Base-by-base conservation (phyloP, 805 yeast genomes). In the Kodamaea nitidulidarum region DNA sequence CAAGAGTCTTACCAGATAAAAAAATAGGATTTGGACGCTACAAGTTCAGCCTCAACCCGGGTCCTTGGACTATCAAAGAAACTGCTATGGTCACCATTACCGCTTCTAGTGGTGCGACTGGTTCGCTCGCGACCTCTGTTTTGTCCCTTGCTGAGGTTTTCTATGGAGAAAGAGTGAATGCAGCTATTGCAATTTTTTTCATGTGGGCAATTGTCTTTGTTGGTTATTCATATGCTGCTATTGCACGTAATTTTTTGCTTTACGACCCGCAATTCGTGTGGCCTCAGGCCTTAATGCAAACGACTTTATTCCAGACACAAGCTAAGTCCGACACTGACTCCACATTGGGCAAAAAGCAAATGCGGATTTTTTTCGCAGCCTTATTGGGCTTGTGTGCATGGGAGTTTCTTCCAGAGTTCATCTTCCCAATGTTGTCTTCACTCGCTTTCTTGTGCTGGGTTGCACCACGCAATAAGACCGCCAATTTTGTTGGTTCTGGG, bases 31-130 rank as follows among this genome's bases (percentile, higher is more conserved):
- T 54, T 9, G 48, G 51, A 10, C 39, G 51, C 5, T 49, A 52
- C 40, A 47, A 48, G 26, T 63, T 71, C 45, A 59, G 56, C 41
- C 47, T 71, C 35, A 74, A 75, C 40, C 79, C 80, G 0, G 74
- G 77, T 3, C 78, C 79, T 0, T 75, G 78, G 78, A 56, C 76
- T 2, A 65, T 74, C 22, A 73, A 73, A 41, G 79, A 75, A 49
- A 65, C 77, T 11, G 70, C 75, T 17, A 38, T 80, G 58, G 63
- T 76, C 30, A 70, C 77, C 4, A 59, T 73, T 22, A 68, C 78
- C 1, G 78, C 78, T 3, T 71, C 71, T 16, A 63, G 71, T 30
- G 71, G 77, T 18, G 71, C 82, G 43, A 67, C 78, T 1, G 76
- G 76, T 1, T 71, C 71, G 40, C 61, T 65, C 45, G 79, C 74